Evolutionary conservation across 805 yeast genomes (phyloP).

Genomic region (Metschnikowia shivogae): DNA sequence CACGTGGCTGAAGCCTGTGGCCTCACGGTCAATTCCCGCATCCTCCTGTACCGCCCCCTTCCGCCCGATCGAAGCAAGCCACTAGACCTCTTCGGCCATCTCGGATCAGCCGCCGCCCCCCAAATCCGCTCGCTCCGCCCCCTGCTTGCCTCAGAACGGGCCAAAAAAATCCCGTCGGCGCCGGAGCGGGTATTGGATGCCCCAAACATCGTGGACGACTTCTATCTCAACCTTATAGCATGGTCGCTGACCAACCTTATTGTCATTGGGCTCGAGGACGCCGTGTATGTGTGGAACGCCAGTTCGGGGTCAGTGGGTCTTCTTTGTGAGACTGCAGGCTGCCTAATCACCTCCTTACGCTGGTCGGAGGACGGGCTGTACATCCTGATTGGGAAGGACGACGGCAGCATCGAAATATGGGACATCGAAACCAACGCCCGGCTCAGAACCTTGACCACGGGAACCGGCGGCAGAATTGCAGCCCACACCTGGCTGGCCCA

Average conservation of each 20-base stretch:
- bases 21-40: constrained; percentile 71
- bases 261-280: constrained; percentile 82
- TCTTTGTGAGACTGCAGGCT: constrained; percentile 50
- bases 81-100: constrained; percentile 28
- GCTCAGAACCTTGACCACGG: constrained; percentile 71
- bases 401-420: constrained; percentile 89
- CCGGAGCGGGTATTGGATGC: constrained; percentile 96
- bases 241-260: constrained; percentile 83
- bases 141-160: constrained; percentile 57
- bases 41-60: constrained; percentile 79
- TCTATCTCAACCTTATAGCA: constrained; percentile 76
- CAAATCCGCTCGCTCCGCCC: constrained; percentile 34
- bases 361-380: constrained; percentile 94
- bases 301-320: constrained; percentile 70
- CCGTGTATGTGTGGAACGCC: constrained; percentile 93
- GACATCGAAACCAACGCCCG: constrained; percentile 76
- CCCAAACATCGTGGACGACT: constrained; percentile 91
- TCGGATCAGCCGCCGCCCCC: constrained; percentile 17
- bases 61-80: constrained; percentile 62
- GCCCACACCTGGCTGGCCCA: constrained; percentile 84
- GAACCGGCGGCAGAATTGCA: constrained; percentile 65
- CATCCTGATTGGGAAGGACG: constrained; percentile 75
- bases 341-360: constrained; percentile 62
- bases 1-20: constrained; percentile 96
- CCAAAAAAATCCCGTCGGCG: constrained; percentile 75